Base-by-base conservation (phyloP, 2,329 filamentous ascomycete species). In the Trichoderma afroharzianum region DNA sequence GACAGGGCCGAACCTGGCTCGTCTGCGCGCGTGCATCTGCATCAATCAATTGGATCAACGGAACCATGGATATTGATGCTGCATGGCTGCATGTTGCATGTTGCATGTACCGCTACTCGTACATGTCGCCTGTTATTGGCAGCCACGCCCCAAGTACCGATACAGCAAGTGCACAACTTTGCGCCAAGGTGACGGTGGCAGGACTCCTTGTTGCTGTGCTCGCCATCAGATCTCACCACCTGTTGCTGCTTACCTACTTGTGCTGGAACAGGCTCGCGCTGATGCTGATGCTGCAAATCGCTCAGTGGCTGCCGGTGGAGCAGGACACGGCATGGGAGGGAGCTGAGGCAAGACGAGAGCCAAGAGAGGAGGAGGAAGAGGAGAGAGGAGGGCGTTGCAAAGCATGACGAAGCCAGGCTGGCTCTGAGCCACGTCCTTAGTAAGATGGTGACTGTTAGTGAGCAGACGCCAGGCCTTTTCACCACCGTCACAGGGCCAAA, bases 261-360 rank as follows among this genome's bases (percentile, higher is more conserved):
- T 9, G 6, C 36, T 18, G 36, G 43, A 21, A 47, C 18, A 47
- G 43, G 63, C 47, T 66, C 39, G 26, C 55, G 63, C 50, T 67
- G 63, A 58, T 67, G 63, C 63, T 43, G 33, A 43, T 58, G 63
- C 63, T 28, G 58, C 66, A 68, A 68, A 68, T 68, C 66, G 66
- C 66, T 61, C 66, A 68, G 55, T 33, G 55, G 55, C 66, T 33
- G 55, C 55, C 55, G 33, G 66, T 61, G 66, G 66, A 53, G 64
- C 39, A 57, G 43, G n/a, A 61, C 66, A n/a, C 33, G 55, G 55
- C 57, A 28, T 59, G 55, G 62, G 24, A 18, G 21, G 24, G 47
- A 33, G 36, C 55, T 30, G 55, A 58, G 28, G 14, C 6, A 39
- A 36, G 33, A 36, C 15, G 6, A 26, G 3, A 39, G 66, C 66